Evolutionary conservation across 768 basidiomycete species (phyloP).

Genomic region (Gloeophyllum trabeum): DNA sequence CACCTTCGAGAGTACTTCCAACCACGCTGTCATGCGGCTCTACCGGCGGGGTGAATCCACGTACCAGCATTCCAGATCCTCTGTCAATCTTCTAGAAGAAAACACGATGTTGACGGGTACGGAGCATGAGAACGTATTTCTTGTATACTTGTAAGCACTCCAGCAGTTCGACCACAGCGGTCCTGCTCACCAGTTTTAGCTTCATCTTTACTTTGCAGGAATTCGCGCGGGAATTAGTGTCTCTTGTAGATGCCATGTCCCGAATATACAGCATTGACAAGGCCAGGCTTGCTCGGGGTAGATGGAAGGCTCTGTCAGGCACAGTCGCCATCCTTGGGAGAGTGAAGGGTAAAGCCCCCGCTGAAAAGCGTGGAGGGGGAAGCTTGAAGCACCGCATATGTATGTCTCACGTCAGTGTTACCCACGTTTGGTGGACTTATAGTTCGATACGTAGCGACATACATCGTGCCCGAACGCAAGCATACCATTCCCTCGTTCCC

Average conservation of each 20-base stretch:
- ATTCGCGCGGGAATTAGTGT: conserved; percentile 75
- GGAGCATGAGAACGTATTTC: conserved; percentile 77
- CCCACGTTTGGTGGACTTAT: conserved; percentile 2
- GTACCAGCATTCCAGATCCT: conserved; percentile 4
- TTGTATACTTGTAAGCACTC: conserved; percentile 87
- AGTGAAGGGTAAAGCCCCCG: neutral
- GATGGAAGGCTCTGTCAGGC: no score
- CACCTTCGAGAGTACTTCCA: conserved; percentile 74
- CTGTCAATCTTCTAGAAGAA: conserved; percentile 17
- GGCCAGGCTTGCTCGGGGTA: conserved; percentile 21
- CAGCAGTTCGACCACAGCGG: conserved; percentile 5
- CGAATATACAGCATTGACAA: conserved; percentile 65
- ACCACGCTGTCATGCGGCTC: conserved; percentile 69
- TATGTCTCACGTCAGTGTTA: conserved; percentile 10
- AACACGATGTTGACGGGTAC: conserved; percentile 27
- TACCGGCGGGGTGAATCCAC: conserved; percentile 42
- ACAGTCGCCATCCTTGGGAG: conserved; percentile 8
- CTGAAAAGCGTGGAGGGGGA: conserved; percentile 5
- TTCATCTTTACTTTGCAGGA: conserved; percentile 97
- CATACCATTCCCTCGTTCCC: conserved; percentile 59
- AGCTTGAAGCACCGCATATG: conserved; percentile 17
- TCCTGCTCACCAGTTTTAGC: conserved; percentile 26
- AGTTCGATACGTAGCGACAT: conserved; percentile 35
- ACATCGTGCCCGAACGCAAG: conserved; percentile 33
- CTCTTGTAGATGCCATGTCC: conserved; percentile 76